These are phyloP conservation scores for Coprinopsis cinerea DNA, from an alignment of 768 basidiomycete genomes.

Conservation along the genomic window DNA sequence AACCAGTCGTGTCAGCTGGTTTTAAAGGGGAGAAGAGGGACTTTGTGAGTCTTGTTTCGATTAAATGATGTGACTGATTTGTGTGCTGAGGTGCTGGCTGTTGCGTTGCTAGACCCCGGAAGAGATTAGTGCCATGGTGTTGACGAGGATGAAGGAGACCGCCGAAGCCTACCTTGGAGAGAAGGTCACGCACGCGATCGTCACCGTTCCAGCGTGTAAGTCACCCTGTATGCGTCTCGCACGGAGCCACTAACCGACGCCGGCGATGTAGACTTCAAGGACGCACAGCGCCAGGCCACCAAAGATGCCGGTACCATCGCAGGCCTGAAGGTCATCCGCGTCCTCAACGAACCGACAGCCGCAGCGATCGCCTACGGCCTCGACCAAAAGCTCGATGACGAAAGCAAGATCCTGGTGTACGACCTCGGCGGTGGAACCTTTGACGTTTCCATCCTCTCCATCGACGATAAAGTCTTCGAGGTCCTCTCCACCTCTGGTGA, in stretches of 20 bases:
- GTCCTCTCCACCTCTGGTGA: constrained; percentile 69
- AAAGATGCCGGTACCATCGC: constrained; percentile 64
- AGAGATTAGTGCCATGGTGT: constrained; percentile 63
- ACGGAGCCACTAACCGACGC: constrained; percentile 15
- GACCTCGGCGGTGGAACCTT: constrained; percentile 72
- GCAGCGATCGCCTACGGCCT: constrained; percentile 69
- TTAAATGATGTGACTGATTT: too few relatives aligned
- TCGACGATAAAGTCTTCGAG: constrained; percentile 66
- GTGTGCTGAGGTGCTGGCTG: too few relatives aligned
- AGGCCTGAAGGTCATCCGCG: constrained; percentile 57
- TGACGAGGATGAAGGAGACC: constrained; percentile 66
- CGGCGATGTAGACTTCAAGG: constrained; percentile 47
- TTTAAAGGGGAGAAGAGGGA: constrained; percentile 51
- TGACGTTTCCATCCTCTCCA: constrained; percentile 64
- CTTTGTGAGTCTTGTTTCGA: constrained; percentile 34
- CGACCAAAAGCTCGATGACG: constrained; percentile 51
- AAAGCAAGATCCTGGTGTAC: constrained; percentile 61
- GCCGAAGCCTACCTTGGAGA: constrained; percentile 65
- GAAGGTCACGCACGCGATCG: constrained; percentile 55
- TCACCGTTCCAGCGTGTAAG: constrained; percentile 53
- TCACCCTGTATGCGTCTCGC: neutral
- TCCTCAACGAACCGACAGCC: constrained; percentile 67
- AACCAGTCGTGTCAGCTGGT: constrained; percentile 71
- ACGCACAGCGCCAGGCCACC: constrained; percentile 56
- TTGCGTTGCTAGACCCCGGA: constrained; percentile 61